phyloP scores from a whole-genome alignment of 169 alveolate species.

The Theileria parva region DNA sequence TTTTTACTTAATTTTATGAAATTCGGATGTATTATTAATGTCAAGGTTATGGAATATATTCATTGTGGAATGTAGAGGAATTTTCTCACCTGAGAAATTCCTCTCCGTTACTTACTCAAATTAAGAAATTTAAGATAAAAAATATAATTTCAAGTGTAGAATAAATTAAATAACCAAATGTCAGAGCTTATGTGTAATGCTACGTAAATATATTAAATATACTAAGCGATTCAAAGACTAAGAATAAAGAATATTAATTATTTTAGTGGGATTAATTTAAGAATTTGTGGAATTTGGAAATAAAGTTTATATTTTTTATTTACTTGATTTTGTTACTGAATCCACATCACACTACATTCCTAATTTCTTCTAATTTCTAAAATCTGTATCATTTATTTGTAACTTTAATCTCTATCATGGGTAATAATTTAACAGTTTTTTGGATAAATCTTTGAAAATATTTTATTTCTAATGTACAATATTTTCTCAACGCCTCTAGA shows the following conservation, averaged over 20 bases:
- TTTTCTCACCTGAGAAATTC: not conserved
- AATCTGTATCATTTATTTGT: not conserved
- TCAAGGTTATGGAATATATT: not conserved
- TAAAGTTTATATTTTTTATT: not conserved
- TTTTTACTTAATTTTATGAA: not conserved
- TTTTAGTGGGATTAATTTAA: not conserved
- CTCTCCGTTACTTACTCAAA: no score
- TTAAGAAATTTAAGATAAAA: no score
- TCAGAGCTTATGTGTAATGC: no score
- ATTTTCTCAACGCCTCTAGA: not conserved
- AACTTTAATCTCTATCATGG: not conserved
- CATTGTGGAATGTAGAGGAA: not conserved
- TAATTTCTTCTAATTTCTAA: not conserved
- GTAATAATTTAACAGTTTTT: not conserved
- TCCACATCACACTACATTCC: conserved; percentile 16
- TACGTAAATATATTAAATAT: not conserved
- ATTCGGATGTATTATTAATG: not conserved
- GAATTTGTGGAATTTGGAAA: not conserved
- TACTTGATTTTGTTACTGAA: not conserved
- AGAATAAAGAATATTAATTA: not conserved
- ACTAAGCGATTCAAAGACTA: not conserved
- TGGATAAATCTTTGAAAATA: not conserved
- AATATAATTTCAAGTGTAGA: no score
- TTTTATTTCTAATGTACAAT: not conserved
- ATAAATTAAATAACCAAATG: no score